A percentile compares a stretch with the other conserved stretches of the same genome.
Evolutionary conservation across 768 basidiomycete species (phyloP).

Genomic region (Mycena epipterygia): DNA sequence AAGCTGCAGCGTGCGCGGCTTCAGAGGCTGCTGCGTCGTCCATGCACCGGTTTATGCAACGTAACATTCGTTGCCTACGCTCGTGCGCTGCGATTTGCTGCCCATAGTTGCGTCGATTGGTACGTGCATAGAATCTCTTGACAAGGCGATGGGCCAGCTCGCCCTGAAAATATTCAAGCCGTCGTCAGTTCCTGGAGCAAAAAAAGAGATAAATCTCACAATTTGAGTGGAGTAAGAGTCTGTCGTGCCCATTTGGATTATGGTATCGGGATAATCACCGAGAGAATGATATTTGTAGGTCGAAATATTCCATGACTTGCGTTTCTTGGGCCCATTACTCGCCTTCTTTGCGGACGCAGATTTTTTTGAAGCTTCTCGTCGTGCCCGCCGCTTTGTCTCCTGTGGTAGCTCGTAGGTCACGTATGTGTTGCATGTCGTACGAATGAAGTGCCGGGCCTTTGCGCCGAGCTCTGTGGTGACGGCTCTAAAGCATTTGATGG

Average conservation of each 20-base stretch:
- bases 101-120: slow-evolving; percentile 40
- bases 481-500: background rate
- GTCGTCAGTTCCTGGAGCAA: too few species aligned
- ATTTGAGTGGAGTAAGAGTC: slow-evolving; percentile 45
- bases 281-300: slow-evolving; percentile 44
- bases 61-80: slow-evolving; percentile 2
- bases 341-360: too few species aligned
- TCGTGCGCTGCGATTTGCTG: slow-evolving; percentile 36
- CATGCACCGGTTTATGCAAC: background rate
- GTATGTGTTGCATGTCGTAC: background rate
- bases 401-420: background rate
- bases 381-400: background rate
- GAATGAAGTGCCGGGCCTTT: background rate
- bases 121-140: slow-evolving; percentile 45
- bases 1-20: background rate
- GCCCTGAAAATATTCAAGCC: slow-evolving; percentile 39
- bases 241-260: slow-evolving; percentile 35
- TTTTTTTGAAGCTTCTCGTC: background rate
- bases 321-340: background rate
- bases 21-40: background rate
- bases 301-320: slow-evolving; percentile 25
- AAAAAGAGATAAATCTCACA: slow-evolving; percentile 28
- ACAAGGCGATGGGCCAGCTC: slow-evolving; percentile 46
- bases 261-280: slow-evolving; percentile 33
- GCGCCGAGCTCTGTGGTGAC: background rate